These are phyloP conservation scores for Penicillium desertorum DNA, from an alignment of 495 filamentous ascomycete genomes.

Conservation along the genomic window DNA sequence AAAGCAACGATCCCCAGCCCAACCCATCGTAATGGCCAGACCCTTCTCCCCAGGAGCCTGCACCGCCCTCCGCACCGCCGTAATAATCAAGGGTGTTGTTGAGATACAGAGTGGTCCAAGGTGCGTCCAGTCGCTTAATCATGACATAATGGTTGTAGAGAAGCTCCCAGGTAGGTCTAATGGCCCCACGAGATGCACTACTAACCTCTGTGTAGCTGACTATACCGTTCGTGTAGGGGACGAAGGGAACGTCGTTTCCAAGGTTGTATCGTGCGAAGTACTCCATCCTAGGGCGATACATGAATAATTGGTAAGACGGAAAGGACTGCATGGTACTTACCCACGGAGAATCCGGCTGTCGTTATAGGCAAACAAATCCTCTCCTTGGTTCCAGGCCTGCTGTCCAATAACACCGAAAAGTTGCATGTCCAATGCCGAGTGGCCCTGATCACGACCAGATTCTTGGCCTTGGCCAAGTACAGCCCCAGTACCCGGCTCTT, in stretches of 20 bases:
- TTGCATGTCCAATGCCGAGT: constrained; percentile 13
- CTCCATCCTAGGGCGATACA: constrained; percentile 50
- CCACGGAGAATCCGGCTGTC: constrained; percentile 3
- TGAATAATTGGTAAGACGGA: background rate
- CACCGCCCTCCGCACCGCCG: background rate
- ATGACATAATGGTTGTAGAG: background rate
- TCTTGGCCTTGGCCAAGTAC: constrained; percentile 34
- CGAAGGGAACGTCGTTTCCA: constrained; percentile 32
- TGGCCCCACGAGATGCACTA: background rate
- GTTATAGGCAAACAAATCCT: constrained; percentile 1
- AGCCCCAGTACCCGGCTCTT: constrained; percentile 14
- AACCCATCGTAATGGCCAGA: background rate
- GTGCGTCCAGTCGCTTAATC: background rate
- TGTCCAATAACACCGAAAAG: constrained; percentile 2
- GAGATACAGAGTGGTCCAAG: background rate
- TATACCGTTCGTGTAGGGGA: background rate
- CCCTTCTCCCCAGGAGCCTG: background rate
- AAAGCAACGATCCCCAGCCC: background rate
- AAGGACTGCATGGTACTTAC: background rate
- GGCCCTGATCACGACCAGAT: constrained; percentile 39
- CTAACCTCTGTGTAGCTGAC: background rate
- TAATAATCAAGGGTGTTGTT: background rate
- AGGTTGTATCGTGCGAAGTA: constrained; percentile 59
- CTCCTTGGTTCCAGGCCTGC: constrained; percentile 6
- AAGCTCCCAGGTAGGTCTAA: background rate